Conservation (phyloP, 2,329 filamentous ascomycete genomes). For the Fusarium sp. region DNA sequence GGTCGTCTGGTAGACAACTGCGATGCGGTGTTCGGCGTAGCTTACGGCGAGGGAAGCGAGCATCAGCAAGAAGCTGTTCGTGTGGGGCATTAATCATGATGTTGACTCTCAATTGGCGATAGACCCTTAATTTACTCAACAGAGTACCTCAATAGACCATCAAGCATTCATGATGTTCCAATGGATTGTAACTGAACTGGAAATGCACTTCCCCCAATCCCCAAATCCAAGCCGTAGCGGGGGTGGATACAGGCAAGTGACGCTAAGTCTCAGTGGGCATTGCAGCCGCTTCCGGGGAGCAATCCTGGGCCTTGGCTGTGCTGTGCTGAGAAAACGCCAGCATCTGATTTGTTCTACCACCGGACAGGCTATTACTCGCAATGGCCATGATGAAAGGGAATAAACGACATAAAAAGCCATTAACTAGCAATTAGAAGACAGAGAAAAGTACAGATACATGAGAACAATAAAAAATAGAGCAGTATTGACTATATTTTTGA, state of each 20-base stretch:
- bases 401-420: not conserved
- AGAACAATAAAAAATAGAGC: not conserved
- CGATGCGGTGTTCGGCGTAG: slow-evolving; percentile 42
- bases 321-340: slow-evolving; percentile 43
- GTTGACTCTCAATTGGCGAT: not conserved
- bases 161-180: not conserved
- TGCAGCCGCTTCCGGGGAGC: slow-evolving; percentile 36
- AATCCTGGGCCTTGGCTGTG: slow-evolving; percentile 16
- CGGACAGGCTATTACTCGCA: slow-evolving; percentile 4
- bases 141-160: not conserved
- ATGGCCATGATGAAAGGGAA: slow-evolving; percentile 2
- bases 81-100: not conserved
- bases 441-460: not conserved
- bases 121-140: not conserved
- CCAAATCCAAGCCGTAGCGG: slow-evolving; percentile 28
- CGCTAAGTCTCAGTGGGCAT: slow-evolving; percentile 35
- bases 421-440: not conserved
- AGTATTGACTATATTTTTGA: fast-evolving
- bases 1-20: slow-evolving; percentile 28
- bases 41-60: slow-evolving; percentile 37
- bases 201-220: slow-evolving; percentile 10
- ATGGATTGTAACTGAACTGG: not conserved
- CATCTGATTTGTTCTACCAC: slow-evolving; percentile 41
- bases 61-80: not conserved
- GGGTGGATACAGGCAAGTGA: slow-evolving; percentile 34